Conservation (phyloP, 495 filamentous ascomycete genomes). For the Umbilicaria muhlenbergii region DNA sequence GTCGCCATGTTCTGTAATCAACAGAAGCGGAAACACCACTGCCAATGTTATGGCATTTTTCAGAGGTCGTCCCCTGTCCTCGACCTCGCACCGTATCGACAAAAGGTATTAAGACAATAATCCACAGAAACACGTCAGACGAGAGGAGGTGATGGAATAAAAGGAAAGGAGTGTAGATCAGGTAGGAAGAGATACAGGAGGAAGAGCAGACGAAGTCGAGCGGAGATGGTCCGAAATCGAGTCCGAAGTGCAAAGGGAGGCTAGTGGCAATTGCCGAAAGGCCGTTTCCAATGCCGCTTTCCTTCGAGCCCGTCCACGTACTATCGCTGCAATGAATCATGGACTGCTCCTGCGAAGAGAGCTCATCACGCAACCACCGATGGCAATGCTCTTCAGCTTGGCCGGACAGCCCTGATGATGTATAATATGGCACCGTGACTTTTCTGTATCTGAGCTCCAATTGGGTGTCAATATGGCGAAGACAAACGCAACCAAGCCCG, state of each 20-base stretch:
- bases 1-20: background rate
- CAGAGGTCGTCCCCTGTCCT: background rate
- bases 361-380: too few species aligned
- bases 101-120: slow-evolving; percentile 11
- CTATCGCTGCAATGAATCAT: background rate
- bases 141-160: too few species aligned
- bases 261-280: slow-evolving; percentile 7
- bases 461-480: background rate
- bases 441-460: background rate
- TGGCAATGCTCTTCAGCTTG: too few species aligned
- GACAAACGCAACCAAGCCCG: slow-evolving; percentile 17
- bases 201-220: background rate
- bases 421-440: too few species aligned
- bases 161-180: background rate
- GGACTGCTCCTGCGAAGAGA: background rate
- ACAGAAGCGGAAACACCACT: background rate
- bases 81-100: slow-evolving; percentile 16
- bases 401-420: too few species aligned
- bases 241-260: slow-evolving; percentile 8
- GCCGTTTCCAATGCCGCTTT: background rate
- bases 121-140: too few species aligned
- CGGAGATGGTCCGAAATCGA: slow-evolving; percentile 3
- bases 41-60: background rate
- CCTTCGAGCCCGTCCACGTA: background rate
- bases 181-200: slow-evolving; percentile 3